Base-by-base conservation (phyloP, 257 asterid genomes). In the Ehretia macrophylla region DNA sequence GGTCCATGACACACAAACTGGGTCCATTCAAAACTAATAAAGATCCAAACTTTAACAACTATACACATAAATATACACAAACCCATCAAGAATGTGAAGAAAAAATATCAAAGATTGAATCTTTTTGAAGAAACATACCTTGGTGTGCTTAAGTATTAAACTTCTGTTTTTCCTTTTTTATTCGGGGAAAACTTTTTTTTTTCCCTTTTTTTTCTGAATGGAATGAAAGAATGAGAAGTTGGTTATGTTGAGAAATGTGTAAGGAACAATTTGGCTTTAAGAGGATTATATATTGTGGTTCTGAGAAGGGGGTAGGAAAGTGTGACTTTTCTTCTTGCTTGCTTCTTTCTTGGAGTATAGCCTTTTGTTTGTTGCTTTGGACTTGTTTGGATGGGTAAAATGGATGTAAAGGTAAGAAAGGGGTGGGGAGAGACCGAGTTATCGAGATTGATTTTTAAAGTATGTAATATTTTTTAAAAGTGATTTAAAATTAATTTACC, bases 291-390 rank as follows among this genome's bases (percentile, higher is more conserved):
- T 73, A 80, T 75, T 58, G n/a, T 10, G 65, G 51, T 3, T 10
- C 3, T 12, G 59, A 50, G 60, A 62, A 50, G 61, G 64, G 35
- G 53, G 64, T 55, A 66, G 85, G 97, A 85, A 85, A 72, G 86
- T 73, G 94, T 58, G 88, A 80, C 81, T 79, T 75, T 76, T 79
- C 87, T 81, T 83, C 80, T 64, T 59, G 61, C 74, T 64, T 38
- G 22, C 69, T 71, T 68, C 59, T 62, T 58, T 69, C 21, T 47
- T 19, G n/a, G 42, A 59, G 22, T 10, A 23, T 62, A 17, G 12
- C 8, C 4, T 23, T 10, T 17, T 23, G 35, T 63, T 23, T 17
- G 22, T n/a, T n/a, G 23, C 11, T 17, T 23, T 21, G 32, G 23
- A 38, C 18, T 40, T 10, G 20, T 37, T 48, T 45, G 56, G 53